phyloP scores from a whole-genome alignment of 495 filamentous ascomycete species.

The Letharia lupina region DNA sequence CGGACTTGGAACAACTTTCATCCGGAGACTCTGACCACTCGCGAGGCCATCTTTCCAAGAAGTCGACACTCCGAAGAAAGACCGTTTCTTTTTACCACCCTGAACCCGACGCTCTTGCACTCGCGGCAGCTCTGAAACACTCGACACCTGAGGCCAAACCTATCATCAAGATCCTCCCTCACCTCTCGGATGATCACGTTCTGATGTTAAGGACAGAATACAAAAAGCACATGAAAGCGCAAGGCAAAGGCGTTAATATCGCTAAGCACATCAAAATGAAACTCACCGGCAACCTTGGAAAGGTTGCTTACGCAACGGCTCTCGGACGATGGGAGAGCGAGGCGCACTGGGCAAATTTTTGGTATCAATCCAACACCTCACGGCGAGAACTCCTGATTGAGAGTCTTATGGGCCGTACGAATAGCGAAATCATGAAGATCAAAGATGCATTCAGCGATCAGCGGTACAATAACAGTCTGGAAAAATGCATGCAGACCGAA shows the following conservation, averaged over 20 bases:
- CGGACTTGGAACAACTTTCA: conserved; percentile 39
- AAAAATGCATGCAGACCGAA: conserved; percentile 81
- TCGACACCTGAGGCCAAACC: conserved; percentile 56
- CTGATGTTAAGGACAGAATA: conserved; percentile 78
- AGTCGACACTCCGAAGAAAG: conserved; percentile 15
- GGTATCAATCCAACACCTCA: conserved; percentile 84
- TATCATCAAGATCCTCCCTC: conserved; percentile 76
- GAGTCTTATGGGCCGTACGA: conserved; percentile 77
- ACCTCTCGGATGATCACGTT: conserved; percentile 75
- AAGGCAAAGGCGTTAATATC: conserved; percentile 81
- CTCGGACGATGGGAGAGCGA: conserved; percentile 89
- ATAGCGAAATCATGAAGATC: conserved; percentile 79
- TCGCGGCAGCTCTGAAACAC: conserved; percentile 68
- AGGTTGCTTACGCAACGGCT: conserved; percentile 81
- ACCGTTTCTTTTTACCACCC: conserved; percentile 64
- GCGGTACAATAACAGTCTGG: conserved; percentile 76
- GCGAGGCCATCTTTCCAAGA: conserved; percentile 11
- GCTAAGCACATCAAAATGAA: conserved; percentile 87
- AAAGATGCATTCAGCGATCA: conserved; percentile 90
- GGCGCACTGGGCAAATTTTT: conserved; percentile 97
- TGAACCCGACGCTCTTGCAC: conserved; percentile 60
- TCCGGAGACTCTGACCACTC: conserved; percentile 23
- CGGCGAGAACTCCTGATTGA: conserved; percentile 87
- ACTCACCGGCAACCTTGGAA: conserved; percentile 73
- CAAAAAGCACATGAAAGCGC: conserved; percentile 75